Evolutionary conservation across 2,329 filamentous ascomycete genomes (phyloP).

Genomic region (Aureobasidium sp.): DNA sequence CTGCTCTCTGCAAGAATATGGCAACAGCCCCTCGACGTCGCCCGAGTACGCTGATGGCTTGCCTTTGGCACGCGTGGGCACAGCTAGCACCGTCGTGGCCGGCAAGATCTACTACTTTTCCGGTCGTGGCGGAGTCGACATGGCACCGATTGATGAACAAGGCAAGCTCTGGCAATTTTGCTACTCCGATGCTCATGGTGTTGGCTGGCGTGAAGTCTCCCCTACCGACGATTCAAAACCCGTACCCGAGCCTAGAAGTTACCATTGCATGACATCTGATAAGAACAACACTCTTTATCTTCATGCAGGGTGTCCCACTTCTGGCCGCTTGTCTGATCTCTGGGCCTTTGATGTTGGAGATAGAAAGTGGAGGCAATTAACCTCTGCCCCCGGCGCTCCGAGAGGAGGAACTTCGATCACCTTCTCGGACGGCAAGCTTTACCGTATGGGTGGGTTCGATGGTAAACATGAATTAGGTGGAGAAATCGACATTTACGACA

Average conservation of each 20-base stretch:
- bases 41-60: constrained; percentile 36
- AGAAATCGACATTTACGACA: constrained; percentile 56
- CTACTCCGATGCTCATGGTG: constrained; percentile 48
- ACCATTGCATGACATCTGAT: constrained; percentile 60
- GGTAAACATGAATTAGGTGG: constrained; percentile 64
- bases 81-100: constrained; percentile 62
- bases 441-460: constrained; percentile 75
- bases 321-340: constrained; percentile 59
- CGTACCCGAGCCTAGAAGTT: constrained; percentile 60
- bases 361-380: constrained; percentile 60
- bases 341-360: constrained; percentile 68
- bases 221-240: constrained; percentile 43
- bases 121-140: constrained; percentile 62
- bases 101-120: constrained; percentile 74
- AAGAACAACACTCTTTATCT: constrained; percentile 66
- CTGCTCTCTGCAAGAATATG: not conserved
- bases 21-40: not conserved
- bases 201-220: constrained; percentile 58
- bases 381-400: constrained; percentile 58
- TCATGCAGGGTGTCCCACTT: constrained; percentile 67
- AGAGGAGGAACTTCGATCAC: constrained; percentile 64
- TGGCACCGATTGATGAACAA: constrained; percentile 64
- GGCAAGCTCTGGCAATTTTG: constrained; percentile 68
- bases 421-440: constrained; percentile 57
- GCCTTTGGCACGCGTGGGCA: constrained; percentile 61